Percentiles rank a stretch among this genome's conserved stretches.
Evolutionary conservation across 805 yeast genomes (phyloP).

Genomic region (Yamadazyma laniorum): DNA sequence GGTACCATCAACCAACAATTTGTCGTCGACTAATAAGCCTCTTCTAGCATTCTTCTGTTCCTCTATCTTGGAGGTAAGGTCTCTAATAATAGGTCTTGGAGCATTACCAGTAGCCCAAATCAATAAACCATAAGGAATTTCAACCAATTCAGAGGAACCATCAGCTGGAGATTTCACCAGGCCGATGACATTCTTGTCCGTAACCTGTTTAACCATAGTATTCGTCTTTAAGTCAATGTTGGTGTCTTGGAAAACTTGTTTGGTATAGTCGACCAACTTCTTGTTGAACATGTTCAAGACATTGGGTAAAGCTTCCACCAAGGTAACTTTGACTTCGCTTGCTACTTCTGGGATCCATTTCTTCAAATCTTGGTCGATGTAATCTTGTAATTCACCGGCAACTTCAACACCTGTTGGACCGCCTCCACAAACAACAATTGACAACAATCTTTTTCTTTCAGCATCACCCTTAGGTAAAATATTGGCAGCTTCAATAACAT

Average conservation of each 20-base stretch:
- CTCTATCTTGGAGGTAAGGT: constrained; percentile 65
- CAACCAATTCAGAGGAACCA: constrained; percentile 59
- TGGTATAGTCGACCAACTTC: constrained; percentile 73
- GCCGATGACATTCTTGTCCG: constrained; percentile 66
- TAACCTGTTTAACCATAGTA: constrained; percentile 87
- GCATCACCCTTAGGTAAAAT: constrained; percentile 70
- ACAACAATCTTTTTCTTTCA: constrained; percentile 81
- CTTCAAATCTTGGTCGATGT: constrained; percentile 83
- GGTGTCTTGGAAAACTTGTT: constrained; percentile 63
- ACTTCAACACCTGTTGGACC: constrained; percentile 99
- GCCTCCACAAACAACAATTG: constrained; percentile 94
- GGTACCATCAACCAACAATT: constrained; percentile 78
- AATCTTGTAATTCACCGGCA: constrained; percentile 95
- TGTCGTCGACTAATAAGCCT: constrained; percentile 84
- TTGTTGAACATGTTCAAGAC: constrained; percentile 75
- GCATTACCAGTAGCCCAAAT: constrained; percentile 99
- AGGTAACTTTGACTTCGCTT: constrained; percentile 75
- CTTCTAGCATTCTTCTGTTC: constrained; percentile 84
- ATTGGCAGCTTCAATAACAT: constrained; percentile 85
- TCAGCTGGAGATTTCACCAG: constrained; percentile 58
- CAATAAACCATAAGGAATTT: constrained; percentile 84
- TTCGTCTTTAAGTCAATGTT: constrained; percentile 75
- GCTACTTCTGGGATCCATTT: constrained; percentile 89
- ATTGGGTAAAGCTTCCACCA: constrained; percentile 89
- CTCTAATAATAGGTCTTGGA: constrained; percentile 70